Percentiles rank a stretch among this genome's conserved stretches.
Conservation (phyloP, 1,139 yeast genomes). For the Suhomyces atakaporum region DNA sequence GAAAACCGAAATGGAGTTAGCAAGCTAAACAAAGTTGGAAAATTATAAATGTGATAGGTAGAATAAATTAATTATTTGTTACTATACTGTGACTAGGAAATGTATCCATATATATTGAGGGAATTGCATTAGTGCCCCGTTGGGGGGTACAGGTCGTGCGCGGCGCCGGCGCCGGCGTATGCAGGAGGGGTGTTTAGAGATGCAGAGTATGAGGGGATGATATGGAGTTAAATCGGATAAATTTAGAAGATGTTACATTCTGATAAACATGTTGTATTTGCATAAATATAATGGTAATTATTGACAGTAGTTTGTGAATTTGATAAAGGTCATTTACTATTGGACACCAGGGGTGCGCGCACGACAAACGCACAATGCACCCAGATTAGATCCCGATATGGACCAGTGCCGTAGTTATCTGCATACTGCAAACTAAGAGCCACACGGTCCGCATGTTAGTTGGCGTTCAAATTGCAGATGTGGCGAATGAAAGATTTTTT, state of each 20-base stretch:
- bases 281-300: no score
- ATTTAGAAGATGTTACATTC: no score
- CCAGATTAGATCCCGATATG: background rate
- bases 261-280: no score
- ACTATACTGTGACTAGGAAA: slow-evolving; percentile 6
- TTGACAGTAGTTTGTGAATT: no score
- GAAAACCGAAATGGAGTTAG: no score
- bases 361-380: background rate
- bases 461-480: background rate
- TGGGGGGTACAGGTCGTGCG: slow-evolving; percentile 10
- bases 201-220: slow-evolving; percentile 1
- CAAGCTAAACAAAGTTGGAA: no score
- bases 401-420: background rate
- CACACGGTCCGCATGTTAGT: background rate
- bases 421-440: background rate
- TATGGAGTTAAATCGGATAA: background rate
- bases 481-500: background rate
- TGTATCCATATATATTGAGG: slow-evolving; percentile 6
- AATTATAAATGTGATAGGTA: no score
- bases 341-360: background rate
- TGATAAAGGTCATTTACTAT: no score
- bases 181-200: slow-evolving; percentile 1
- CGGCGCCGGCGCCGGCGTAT: slow-evolving; percentile 3
- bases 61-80: no score
- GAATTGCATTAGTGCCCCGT: slow-evolving; percentile 6